Percentiles rank a stretch among this genome's conserved stretches.
Conservation (phyloP, 331 rosid genomes). For the Malus hybrid region DNA sequence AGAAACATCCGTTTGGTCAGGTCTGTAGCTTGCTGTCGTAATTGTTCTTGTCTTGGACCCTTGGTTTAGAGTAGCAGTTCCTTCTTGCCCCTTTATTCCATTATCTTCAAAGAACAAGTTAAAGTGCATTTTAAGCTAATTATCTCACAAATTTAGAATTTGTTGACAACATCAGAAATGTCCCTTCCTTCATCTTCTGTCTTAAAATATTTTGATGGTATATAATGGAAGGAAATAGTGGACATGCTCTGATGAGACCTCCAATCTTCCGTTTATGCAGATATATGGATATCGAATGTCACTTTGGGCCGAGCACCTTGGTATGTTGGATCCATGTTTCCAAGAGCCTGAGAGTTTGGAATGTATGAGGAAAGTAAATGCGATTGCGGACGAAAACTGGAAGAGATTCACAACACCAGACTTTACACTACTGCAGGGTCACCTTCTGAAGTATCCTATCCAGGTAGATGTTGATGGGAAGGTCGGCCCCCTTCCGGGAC, state of each 20-base stretch:
- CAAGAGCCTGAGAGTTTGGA: slow-evolving; percentile 64
- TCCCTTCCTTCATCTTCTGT: not conserved
- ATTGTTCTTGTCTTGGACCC: not conserved
- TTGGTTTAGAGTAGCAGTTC: not conserved
- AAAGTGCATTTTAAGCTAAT: not conserved
- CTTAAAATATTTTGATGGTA: no score
- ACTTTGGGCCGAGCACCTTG: slow-evolving; percentile 89
- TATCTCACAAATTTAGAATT: not conserved
- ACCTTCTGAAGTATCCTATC: slow-evolving; percentile 77
- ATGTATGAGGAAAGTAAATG: slow-evolving; percentile 60
- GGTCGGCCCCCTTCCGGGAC: slow-evolving; percentile 34
- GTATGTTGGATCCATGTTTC: slow-evolving; percentile 30
- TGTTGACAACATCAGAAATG: not conserved
- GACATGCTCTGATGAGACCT: not conserved
- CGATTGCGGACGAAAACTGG: slow-evolving; percentile 67
- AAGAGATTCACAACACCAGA: slow-evolving; percentile 28
- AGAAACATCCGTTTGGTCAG: slow-evolving; percentile 78
- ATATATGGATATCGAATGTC: slow-evolving; percentile 91
- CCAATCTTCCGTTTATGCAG: slow-evolving; percentile 29
- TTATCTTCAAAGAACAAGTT: not conserved
- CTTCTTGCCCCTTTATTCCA: not conserved
- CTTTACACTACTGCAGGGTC: slow-evolving; percentile 50
- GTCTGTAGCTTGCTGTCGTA: slow-evolving; percentile 28
- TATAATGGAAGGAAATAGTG: not conserved
- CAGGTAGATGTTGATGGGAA: slow-evolving; percentile 46